Percentiles rank a stretch among this genome's conserved stretches.
phyloP scores from a whole-genome alignment of 495 filamentous ascomycete species.

The Lasiosphaeriaceae sp. region DNA sequence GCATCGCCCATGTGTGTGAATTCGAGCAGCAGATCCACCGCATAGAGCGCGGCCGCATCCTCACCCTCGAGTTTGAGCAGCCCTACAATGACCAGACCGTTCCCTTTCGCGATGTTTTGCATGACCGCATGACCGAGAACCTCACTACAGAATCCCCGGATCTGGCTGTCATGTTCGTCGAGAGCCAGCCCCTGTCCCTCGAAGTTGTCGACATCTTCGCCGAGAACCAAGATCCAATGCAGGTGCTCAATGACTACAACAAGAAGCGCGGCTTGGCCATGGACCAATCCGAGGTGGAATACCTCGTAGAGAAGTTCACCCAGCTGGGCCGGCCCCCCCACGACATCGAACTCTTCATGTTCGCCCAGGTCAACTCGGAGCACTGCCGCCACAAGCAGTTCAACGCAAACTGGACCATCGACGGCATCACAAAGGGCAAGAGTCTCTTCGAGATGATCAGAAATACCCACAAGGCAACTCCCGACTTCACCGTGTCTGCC shows the following conservation, averaged over 20 bases:
- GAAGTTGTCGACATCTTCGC: conserved; percentile 68
- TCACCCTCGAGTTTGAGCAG: conserved; percentile 59
- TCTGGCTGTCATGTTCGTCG: conserved; percentile 71
- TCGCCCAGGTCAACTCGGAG: conserved; percentile 91
- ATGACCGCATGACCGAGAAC: conserved; percentile 92
- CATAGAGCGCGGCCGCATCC: conserved; percentile 80
- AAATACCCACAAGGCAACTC: conserved; percentile 80
- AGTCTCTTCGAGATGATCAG: conserved; percentile 93
- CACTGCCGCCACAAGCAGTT: conserved; percentile 79
- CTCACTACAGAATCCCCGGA: conserved; percentile 63
- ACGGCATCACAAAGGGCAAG: conserved; percentile 71
- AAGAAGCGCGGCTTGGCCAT: conserved; percentile 76
- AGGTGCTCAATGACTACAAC: conserved; percentile 78
- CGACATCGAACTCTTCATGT: conserved; percentile 98
- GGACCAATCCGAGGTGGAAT: conserved; percentile 88
- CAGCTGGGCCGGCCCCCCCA: conserved; percentile 70
- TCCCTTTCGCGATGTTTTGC: conserved; percentile 65
- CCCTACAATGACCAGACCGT: conserved; percentile 45
- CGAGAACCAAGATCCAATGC: conserved; percentile 56
- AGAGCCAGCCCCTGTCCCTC: conserved; percentile 64
- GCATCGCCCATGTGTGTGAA: conserved; percentile 89
- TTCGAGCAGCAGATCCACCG: conserved; percentile 67
- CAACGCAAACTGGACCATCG: conserved; percentile 97
- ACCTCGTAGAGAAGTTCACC: conserved; percentile 79
- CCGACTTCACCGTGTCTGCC: conserved; percentile 79